Conservation (phyloP, 192 early-diverging fungal genomes). For the Gryganskiella cystojenkinii region DNA sequence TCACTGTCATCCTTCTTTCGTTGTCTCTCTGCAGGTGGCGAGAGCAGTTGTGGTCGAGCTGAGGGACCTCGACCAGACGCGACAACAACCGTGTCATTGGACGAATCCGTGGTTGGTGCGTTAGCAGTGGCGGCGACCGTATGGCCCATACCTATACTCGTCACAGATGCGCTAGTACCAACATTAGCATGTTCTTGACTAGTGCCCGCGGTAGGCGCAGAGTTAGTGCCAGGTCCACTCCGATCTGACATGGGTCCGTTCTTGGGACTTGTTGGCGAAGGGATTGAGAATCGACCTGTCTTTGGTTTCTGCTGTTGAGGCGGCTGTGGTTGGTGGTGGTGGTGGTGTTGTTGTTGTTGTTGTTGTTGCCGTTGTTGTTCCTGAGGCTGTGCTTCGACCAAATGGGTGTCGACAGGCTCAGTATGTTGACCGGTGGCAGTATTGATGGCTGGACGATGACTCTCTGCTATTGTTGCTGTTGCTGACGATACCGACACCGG, state of each 20-base stretch:
- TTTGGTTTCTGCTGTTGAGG: not conserved
- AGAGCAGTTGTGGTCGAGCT: conserved; percentile 26
- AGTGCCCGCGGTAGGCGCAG: too few relatives aligned
- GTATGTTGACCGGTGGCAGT: too few relatives aligned
- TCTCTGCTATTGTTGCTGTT: conserved; percentile 2
- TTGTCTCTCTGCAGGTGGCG: conserved; percentile 33
- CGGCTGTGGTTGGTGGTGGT: not conserved
- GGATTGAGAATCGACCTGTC: conserved; percentile 24
- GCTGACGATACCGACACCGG: too few relatives aligned
- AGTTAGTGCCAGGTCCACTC: not conserved
- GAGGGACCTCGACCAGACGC: not conserved
- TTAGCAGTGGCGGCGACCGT: too few relatives aligned
- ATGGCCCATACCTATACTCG: too few relatives aligned
- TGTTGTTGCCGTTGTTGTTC: not conserved
- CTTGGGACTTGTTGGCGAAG: conserved; percentile 31
- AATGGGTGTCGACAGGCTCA: too few relatives aligned
- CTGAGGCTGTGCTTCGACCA: too few relatives aligned
- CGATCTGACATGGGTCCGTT: conserved; percentile 40
- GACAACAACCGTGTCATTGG: conserved; percentile 6
- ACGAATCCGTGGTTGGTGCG: too few relatives aligned
- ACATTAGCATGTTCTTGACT: too few relatives aligned
- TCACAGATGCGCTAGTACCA: too few relatives aligned
- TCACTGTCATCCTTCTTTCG: not conserved
- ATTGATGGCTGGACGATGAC: not conserved
- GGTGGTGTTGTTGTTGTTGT: not conserved